Evolutionary conservation across 2,329 filamentous ascomycete genomes (phyloP).

Genomic region (Alternaria consortialis): DNA sequence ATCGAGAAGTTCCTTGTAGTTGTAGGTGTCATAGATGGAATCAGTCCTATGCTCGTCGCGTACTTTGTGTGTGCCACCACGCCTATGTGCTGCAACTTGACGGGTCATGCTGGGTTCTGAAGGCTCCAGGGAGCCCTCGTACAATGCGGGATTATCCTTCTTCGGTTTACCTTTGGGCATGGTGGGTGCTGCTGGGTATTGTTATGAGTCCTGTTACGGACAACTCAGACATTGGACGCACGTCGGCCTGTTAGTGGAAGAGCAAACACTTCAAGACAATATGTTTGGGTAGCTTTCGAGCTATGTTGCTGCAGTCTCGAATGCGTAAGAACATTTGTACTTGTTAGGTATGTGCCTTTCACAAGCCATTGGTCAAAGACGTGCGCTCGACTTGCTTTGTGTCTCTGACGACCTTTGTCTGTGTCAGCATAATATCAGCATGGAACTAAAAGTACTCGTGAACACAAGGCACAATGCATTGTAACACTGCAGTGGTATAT

Average conservation of each 20-base stretch:
- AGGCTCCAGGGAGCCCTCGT: not conserved
- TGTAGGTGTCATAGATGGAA: slow-evolving; percentile 42
- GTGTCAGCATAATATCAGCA: not conserved
- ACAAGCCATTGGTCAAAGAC: slow-evolving; percentile 3
- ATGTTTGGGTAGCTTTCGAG: not conserved
- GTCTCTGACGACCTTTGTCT: slow-evolving; percentile 12
- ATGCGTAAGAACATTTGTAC: not conserved
- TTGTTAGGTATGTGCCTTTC: slow-evolving; percentile 1
- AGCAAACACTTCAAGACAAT: not conserved
- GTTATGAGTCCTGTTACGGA: not conserved
- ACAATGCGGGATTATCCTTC: slow-evolving; percentile 12
- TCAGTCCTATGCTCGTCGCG: slow-evolving; percentile 37
- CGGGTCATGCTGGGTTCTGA: slow-evolving; percentile 13
- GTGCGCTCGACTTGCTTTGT: not conserved
- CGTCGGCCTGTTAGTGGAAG: not conserved
- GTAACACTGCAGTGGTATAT: not conserved
- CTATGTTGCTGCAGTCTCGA: not conserved
- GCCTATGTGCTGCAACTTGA: slow-evolving; percentile 30
- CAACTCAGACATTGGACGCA: not conserved
- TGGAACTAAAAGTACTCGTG: not conserved
- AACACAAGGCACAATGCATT: not conserved
- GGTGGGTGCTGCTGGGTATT: not conserved
- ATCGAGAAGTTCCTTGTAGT: slow-evolving; percentile 32
- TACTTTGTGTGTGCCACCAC: slow-evolving; percentile 44
- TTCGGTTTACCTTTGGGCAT: slow-evolving; percentile 31